Conservation (phyloP, 805 yeast species). For the Myxozyma geophila region DNA sequence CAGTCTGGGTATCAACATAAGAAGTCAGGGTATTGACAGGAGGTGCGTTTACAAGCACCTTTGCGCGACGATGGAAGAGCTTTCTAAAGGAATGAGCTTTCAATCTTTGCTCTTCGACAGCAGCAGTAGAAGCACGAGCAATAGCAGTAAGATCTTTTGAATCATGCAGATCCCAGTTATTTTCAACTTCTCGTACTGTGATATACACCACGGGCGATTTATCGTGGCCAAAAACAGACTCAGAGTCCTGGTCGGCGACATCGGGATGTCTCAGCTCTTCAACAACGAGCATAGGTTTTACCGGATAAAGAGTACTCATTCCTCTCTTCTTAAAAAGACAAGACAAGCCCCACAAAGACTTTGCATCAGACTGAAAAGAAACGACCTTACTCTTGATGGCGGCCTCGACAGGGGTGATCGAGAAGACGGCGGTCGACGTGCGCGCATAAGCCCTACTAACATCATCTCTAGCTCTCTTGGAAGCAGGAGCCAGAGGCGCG, state of each 20-base stretch:
- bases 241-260: no score
- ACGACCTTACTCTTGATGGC: no score
- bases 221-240: no score
- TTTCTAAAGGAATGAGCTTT: neutral
- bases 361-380: neutral
- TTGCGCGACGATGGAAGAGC: neutral
- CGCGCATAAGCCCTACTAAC: neutral
- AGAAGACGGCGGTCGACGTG: neutral
- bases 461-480: neutral
- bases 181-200: no score
- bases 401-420: neutral
- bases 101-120: neutral
- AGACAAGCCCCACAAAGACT: no score
- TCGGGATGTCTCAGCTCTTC: no score
- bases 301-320: no score
- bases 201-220: no score
- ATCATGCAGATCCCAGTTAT: neutral
- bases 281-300: no score
- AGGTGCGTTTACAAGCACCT: neutral
- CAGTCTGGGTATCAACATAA: no score
- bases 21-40: neutral
- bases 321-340: no score
- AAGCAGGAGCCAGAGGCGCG: neutral
- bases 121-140: neutral
- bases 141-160: neutral